Conservation (phyloP, 257 asterid genomes). For the Mentha longifolia region DNA sequence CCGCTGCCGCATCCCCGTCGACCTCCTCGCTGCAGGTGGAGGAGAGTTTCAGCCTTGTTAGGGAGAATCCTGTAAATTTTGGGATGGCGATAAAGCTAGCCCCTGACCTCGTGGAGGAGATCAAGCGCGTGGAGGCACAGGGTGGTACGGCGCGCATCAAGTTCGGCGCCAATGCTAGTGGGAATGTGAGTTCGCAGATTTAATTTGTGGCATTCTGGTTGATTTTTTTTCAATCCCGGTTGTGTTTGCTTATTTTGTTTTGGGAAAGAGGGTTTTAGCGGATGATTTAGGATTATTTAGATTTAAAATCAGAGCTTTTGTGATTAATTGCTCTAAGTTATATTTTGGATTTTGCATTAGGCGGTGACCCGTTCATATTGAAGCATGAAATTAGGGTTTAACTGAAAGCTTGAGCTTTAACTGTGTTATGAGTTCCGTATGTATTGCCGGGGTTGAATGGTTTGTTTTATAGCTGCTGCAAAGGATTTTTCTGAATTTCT, state of each 20-base stretch:
- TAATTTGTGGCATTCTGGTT: conserved; percentile 23
- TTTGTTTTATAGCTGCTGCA: conserved; percentile 10
- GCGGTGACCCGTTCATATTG: conserved; percentile 12
- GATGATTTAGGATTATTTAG: neutral
- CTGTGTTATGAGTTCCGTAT: conserved; percentile 14
- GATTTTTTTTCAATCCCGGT: conserved; percentile 24
- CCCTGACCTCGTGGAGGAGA: conserved; percentile 98
- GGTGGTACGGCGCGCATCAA: conserved; percentile 77
- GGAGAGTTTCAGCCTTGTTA: conserved; percentile 77
- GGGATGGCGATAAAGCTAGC: conserved; percentile 87
- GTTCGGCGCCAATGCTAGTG: conserved; percentile 83
- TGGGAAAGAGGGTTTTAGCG: conserved; percentile 24
- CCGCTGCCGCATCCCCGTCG: conserved; percentile 43
- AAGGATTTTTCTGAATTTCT: neutral
- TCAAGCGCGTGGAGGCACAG: conserved; percentile 87
- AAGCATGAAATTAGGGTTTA: conserved; percentile 36
- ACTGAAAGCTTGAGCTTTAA: conserved; percentile 24
- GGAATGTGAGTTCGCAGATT: conserved; percentile 71
- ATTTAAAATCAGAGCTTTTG: neutral
- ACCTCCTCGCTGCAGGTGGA: conserved; percentile 56
- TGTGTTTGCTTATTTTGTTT: conserved; percentile 14
- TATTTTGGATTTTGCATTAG: neutral
- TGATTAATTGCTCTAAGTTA: conserved; percentile 16
- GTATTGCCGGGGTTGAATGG: neutral
- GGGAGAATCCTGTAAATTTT: conserved; percentile 78